phyloP scores from a whole-genome alignment of 202 grass and related monocot species.

The Panicum hallii region DNA sequence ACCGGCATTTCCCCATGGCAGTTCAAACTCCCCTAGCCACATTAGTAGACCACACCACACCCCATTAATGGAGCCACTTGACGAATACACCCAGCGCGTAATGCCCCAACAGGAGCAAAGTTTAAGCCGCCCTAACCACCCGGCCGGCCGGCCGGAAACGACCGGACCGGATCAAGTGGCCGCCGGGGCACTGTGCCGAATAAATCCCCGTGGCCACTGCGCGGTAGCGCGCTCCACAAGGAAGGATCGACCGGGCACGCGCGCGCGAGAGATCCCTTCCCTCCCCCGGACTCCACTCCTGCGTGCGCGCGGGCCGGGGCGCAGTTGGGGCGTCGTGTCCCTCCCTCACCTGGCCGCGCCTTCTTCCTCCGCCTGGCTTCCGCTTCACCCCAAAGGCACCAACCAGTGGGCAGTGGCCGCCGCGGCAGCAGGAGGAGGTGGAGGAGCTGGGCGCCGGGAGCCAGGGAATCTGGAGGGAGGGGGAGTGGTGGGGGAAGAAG shows the following conservation, averaged over 20 bases:
- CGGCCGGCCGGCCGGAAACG: neutral
- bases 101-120: neutral
- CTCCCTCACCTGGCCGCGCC: neutral
- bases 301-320: neutral
- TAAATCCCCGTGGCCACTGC: conserved; percentile 34
- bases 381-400: conserved; percentile 72
- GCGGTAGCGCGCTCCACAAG: neutral
- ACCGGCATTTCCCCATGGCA: neutral
- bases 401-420: conserved; percentile 43
- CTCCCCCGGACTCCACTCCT: conserved; percentile 47
- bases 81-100: neutral
- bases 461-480: conserved; percentile 29
- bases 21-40: neutral
- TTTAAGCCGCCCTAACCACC: conserved; percentile 36
- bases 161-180: neutral
- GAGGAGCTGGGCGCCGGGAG: conserved; percentile 17
- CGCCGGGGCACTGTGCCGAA: neutral
- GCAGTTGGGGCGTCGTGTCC: conserved; percentile 58
- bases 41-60: neutral
- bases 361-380: neutral
- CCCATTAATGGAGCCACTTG: neutral
- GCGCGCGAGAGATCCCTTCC: conserved; percentile 42
- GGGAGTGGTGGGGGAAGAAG: neutral
- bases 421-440: neutral
- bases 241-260: neutral